Evolutionary conservation across 768 basidiomycete genomes (phyloP).

Genomic region (Auriculariales sp.): DNA sequence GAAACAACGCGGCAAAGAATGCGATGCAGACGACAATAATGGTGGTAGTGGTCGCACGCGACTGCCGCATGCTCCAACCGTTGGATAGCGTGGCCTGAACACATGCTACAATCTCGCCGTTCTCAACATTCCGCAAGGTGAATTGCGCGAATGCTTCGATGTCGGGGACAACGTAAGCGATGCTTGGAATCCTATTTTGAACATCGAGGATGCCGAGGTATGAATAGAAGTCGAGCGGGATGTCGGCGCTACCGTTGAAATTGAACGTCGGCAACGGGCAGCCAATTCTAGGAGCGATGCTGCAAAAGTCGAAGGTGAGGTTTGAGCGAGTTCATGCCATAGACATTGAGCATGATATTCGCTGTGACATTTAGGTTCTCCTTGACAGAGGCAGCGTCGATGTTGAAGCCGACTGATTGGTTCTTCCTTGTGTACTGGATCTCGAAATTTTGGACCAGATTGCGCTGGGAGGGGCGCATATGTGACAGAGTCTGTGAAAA

Average conservation of each 20-base stretch:
- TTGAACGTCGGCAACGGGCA: slow-evolving; percentile 26
- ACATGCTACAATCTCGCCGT: slow-evolving; percentile 70
- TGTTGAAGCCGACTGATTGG: slow-evolving; percentile 66
- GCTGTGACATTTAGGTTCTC: slow-evolving; percentile 69
- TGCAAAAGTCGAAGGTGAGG: slow-evolving; percentile 76
- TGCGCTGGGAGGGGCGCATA: slow-evolving; percentile 72
- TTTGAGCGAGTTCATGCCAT: slow-evolving; percentile 77
- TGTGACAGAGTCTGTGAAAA: slow-evolving; percentile 78
- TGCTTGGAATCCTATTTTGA: slow-evolving; percentile 44
- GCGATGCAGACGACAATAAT: slow-evolving; percentile 47
- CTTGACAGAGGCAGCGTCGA: slow-evolving; percentile 74
- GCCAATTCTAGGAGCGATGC: slow-evolving; percentile 57
- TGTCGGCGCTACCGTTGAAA: slow-evolving; percentile 32
- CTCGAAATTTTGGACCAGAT: slow-evolving; percentile 72
- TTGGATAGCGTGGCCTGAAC: slow-evolving; percentile 87
- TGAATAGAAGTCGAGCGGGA: slow-evolving; percentile 25
- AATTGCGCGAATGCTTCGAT: slow-evolving; percentile 82
- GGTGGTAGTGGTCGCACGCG: slow-evolving; percentile 64
- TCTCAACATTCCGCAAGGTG: slow-evolving; percentile 49
- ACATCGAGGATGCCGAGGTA: slow-evolving; percentile 41
- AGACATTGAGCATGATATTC: slow-evolving; percentile 72
- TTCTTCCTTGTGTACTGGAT: slow-evolving; percentile 56
- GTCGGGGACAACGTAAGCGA: slow-evolving; percentile 82
- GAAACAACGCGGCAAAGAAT: slow-evolving; percentile 18
- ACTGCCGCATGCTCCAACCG: slow-evolving; percentile 68